These are phyloP conservation scores for Berberis thunbergii DNA, from an alignment of 164 flowering plant genomes.

Conservation along the genomic window DNA sequence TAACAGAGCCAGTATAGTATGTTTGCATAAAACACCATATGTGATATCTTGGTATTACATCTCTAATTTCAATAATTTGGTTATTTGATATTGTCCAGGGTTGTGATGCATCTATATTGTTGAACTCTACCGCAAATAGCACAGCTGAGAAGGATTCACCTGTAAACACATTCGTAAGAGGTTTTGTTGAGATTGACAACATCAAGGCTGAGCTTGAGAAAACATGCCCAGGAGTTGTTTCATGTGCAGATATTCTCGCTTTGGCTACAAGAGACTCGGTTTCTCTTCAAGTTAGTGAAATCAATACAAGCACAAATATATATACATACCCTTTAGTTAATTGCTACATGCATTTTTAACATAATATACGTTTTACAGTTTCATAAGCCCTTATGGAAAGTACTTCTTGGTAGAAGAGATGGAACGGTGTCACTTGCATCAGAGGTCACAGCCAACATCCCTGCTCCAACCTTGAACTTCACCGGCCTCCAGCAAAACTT, in stretches of 20 bases:
- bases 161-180: too few species aligned
- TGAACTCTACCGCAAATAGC: too few species aligned
- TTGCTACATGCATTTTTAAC: not conserved
- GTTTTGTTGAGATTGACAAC: too few species aligned
- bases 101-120: constrained; percentile 23
- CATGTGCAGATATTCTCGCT: constrained; percentile 66
- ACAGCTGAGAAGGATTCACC: too few species aligned
- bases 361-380: constrained; percentile 18
- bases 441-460: too few species aligned
- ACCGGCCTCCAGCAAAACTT: constrained; percentile 25
- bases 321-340: not conserved
- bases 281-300: constrained; percentile 10
- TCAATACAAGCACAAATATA: constrained; percentile 7
- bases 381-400: constrained; percentile 29
- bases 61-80: too few species aligned
- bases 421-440: too few species aligned
- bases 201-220: too few species aligned
- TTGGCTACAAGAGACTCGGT: constrained; percentile 58
- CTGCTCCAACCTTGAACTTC: constrained; percentile 5
- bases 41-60: too few species aligned
- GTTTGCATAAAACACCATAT: too few species aligned
- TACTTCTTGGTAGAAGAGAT: too few species aligned
- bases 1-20: too few species aligned
- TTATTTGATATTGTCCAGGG: constrained; percentile 20
- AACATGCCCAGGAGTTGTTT: constrained; percentile 43